A percentile compares a stretch with the other conserved stretches of the same genome.
Conservation (phyloP, 2,329 filamentous ascomycete species). For the Pyrenophora graminea region DNA sequence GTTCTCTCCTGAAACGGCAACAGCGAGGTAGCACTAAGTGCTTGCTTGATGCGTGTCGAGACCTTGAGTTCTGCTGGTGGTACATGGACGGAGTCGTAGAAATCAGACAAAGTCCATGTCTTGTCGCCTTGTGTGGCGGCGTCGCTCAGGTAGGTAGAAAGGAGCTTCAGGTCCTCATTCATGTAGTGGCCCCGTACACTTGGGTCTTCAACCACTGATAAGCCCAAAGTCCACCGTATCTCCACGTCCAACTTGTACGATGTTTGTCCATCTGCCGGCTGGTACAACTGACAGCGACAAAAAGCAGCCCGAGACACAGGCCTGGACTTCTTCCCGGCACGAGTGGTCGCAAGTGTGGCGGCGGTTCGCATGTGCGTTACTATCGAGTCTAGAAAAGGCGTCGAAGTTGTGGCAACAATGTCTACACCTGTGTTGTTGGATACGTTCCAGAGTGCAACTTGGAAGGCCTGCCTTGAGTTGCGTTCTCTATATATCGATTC, state of each 20-base stretch:
- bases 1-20: slow-evolving; percentile 75
- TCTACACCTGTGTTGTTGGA: slow-evolving; percentile 19
- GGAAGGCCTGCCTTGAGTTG: slow-evolving; percentile 12
- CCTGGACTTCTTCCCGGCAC: slow-evolving; percentile 23
- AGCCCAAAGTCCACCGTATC: slow-evolving; percentile 35
- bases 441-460: slow-evolving; percentile 24
- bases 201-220: slow-evolving; percentile 34
- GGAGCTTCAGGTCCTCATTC: slow-evolving; percentile 32
- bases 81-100: slow-evolving; percentile 71
- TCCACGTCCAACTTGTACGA: slow-evolving; percentile 28
- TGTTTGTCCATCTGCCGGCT: slow-evolving; percentile 3
- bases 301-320: slow-evolving; percentile 31
- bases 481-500: slow-evolving; percentile 25
- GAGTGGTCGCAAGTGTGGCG: slow-evolving; percentile 22
- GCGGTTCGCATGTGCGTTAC: slow-evolving; percentile 28
- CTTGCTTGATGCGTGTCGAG: slow-evolving; percentile 36
- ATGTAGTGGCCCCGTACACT: slow-evolving; percentile 18
- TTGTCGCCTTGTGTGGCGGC: slow-evolving; percentile 12
- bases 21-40: slow-evolving; percentile 51
- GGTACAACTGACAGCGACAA: slow-evolving; percentile 27
- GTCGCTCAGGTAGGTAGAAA: slow-evolving; percentile 31
- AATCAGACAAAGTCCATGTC: slow-evolving; percentile 59
- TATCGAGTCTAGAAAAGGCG: slow-evolving; percentile 23
- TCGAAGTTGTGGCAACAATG: slow-evolving; percentile 24
- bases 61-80: slow-evolving; percentile 53